A percentile compares a stretch with the other conserved stretches of the same genome.
These are phyloP conservation scores for Arthroderma uncinatum DNA, from an alignment of 2,329 filamentous ascomycete species.

Conservation along the genomic window DNA sequence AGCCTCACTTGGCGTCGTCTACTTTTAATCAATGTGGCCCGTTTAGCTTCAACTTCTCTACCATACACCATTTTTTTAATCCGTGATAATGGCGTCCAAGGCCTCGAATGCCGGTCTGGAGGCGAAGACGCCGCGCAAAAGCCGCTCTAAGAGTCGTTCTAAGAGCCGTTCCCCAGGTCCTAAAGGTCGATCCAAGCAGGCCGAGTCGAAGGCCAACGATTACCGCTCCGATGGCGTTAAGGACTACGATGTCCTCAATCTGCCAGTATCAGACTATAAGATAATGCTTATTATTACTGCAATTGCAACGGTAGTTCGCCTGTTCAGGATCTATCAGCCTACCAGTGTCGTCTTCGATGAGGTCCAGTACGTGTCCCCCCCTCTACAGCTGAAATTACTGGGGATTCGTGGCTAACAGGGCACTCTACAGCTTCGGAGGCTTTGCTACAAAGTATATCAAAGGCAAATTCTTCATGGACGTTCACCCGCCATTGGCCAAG, in stretches of 20 bases:
- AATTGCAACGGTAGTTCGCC: slow-evolving; percentile 64
- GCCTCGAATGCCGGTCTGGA: slow-evolving; percentile 25
- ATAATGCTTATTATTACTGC: slow-evolving; percentile 61
- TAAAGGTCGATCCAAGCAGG: slow-evolving; percentile 26
- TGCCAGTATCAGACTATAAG: slow-evolving; percentile 75
- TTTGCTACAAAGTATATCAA: slow-evolving; percentile 99
- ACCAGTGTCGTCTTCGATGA: slow-evolving; percentile 97
- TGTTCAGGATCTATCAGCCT: slow-evolving; percentile 94
- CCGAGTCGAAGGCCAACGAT: slow-evolving; percentile 24
- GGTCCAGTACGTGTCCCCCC: slow-evolving; percentile 65
- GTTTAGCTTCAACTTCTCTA: neutral
- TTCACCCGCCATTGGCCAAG: slow-evolving; percentile 96
- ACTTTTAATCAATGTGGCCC: slow-evolving; percentile 1
- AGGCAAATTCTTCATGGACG: slow-evolving; percentile 98
- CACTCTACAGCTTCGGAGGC: slow-evolving; percentile 66
- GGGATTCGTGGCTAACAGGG: neutral
- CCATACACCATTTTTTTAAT: slow-evolving; percentile 9
- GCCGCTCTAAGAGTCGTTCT: slow-evolving; percentile 29
- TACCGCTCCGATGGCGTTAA: slow-evolving; percentile 47
- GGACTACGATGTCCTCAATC: slow-evolving; percentile 84
- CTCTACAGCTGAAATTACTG: neutral
- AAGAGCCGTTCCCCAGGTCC: slow-evolving; percentile 31
- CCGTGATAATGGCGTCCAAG: slow-evolving; percentile 14
- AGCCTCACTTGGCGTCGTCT: neutral
- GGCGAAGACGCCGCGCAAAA: slow-evolving; percentile 27